Evolutionary conservation across 2,329 filamentous ascomycete genomes (phyloP), one percentile per base, ranked within the genome.

Genomic region (Aspergillus sclerotialis): DNA sequence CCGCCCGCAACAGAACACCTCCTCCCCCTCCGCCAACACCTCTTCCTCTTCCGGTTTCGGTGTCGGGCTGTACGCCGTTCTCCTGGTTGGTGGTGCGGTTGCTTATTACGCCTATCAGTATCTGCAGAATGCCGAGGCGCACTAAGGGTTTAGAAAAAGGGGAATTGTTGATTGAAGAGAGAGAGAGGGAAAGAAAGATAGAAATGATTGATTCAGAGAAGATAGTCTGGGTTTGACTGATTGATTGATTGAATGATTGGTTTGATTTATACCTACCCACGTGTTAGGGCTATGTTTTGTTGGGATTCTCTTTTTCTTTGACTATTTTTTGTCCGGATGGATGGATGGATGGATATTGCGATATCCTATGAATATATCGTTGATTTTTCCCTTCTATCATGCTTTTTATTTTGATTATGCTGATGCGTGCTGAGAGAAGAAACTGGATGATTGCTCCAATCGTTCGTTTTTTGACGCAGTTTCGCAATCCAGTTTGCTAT

Each of bases 61-160:
- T 54, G 69, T 93, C 47, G 84, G 81, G 40, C 71, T 93, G 50
- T 95, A 95, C 69, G 84, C 80, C 40, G 51, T 94, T 49, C 64
- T 95, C 52, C 70, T 94, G 49, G 59, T 90, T 47, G 87, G 87
- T 52, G 89, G 82, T 48, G 72, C 78, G 31, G 62, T 78, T 43
- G 87, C 85, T 44, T 96, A 86, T 69, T 76, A 75, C 51, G 84
- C 75, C 53, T 95, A 90, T 74, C 82, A 89, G 66, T 94, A 92
- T 72, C 63, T 93, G 52, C 80, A 90, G 70, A 30, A 34, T 30
- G 32, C 32, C 17, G 15, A 31, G 11, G 18, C 36, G n/a, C 14
- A 44, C 52, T 29, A 46, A 52, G 39, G 45, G 53, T 44, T 37
- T 28, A 49, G 37, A 45, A 55, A 44, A 50, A 56, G 38, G 39